Conservation (phyloP, 345 rosid species). For the Salix purpurea region DNA sequence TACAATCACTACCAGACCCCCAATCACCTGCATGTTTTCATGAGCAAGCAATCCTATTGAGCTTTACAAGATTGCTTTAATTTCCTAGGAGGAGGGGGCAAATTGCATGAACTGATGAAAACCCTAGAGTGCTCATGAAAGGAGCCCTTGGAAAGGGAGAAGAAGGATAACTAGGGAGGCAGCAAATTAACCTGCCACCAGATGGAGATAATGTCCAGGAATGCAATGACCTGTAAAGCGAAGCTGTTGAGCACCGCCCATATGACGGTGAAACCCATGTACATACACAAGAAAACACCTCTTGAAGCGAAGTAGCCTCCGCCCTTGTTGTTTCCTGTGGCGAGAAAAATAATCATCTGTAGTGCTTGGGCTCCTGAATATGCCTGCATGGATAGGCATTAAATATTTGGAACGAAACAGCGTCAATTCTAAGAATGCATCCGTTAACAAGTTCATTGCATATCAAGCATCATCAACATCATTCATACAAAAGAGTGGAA, state of each 20-base stretch:
- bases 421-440: too few species aligned
- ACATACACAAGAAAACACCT: constrained; percentile 54
- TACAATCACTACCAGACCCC: constrained; percentile 47
- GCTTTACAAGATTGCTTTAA: neutral
- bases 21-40: constrained; percentile 31
- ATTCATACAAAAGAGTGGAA: too few species aligned
- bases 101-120: too few species aligned
- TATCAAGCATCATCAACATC: too few species aligned
- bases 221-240: constrained; percentile 55
- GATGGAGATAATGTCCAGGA: constrained; percentile 54
- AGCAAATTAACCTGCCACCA: constrained; percentile 57
- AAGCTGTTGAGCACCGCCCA: constrained; percentile 66
- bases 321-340: constrained; percentile 52
- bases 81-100: neutral
- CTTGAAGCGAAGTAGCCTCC: constrained; percentile 64
- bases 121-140: too few species aligned
- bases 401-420: too few species aligned
- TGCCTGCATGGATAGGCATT: constrained; percentile 26
- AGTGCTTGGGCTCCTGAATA: constrained; percentile 60
- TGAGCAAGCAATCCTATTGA: neutral
- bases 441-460: too few species aligned
- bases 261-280: constrained; percentile 43
- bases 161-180: neutral
- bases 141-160: too few species aligned
- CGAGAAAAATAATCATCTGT: constrained; percentile 52